phyloP scores from a whole-genome alignment of 371 early-diverging fungal genomes.

The Phascolomyces articulosus region DNA sequence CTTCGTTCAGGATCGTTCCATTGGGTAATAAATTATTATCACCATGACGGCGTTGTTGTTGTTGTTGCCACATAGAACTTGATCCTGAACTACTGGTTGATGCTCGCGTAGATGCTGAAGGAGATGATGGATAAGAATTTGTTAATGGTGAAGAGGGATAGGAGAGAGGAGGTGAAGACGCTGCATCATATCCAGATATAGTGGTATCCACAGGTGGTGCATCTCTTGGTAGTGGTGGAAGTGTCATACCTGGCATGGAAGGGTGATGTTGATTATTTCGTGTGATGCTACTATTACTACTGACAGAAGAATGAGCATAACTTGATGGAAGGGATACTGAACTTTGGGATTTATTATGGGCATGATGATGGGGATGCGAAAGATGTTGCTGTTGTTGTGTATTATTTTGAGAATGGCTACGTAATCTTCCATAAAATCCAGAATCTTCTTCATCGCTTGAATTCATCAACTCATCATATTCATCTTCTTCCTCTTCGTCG shows the following conservation, averaged over 20 bases:
- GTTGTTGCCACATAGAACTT: constrained; percentile 7
- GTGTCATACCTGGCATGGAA: constrained; percentile 33
- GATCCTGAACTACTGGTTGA: constrained; percentile 17
- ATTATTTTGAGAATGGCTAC: constrained; percentile 10
- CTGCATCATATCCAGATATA: constrained; percentile 12
- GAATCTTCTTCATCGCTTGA: constrained; percentile 16
- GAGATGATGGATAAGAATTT: constrained; percentile 52
- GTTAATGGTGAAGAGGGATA: constrained; percentile 60
- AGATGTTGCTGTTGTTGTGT: background rate
- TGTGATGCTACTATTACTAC: background rate
- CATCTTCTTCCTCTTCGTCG: constrained; percentile 30
- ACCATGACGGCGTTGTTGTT: constrained; percentile 21
- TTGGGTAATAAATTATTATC: constrained; percentile 23
- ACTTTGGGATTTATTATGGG: too few species aligned
- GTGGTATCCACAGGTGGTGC: constrained; percentile 10
- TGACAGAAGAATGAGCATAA: too few species aligned
- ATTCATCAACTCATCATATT: constrained; percentile 22
- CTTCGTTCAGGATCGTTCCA: constrained; percentile 5
- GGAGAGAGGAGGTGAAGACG: constrained; percentile 55
- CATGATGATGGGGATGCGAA: background rate
- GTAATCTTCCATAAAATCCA: constrained; percentile 2
- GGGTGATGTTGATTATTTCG: background rate
- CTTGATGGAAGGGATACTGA: too few species aligned
- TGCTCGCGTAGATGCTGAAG: constrained; percentile 23
- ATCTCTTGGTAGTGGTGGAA: constrained; percentile 53